Conservation (phyloP, 768 basidiomycete genomes). For the Suillus subluteus region DNA sequence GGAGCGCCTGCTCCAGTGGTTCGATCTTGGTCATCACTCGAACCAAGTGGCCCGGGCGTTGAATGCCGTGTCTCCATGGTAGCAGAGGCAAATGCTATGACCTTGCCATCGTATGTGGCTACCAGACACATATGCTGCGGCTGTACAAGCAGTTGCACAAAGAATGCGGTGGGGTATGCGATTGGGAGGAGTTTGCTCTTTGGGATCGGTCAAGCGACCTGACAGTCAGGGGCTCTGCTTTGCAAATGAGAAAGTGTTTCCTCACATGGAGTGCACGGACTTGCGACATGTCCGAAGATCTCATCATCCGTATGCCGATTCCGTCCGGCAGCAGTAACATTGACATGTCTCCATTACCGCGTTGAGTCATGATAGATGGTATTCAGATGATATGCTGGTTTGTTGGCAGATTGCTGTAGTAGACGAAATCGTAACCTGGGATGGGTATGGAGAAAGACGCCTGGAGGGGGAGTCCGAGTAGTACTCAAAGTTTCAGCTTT, state of each 20-base stretch:
- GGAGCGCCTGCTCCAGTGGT: slow-evolving; percentile 17
- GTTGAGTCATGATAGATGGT: background rate
- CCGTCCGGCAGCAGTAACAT: slow-evolving; percentile 1
- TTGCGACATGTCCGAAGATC: slow-evolving; percentile 30
- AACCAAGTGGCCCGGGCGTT: slow-evolving; percentile 7
- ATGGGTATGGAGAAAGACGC: background rate
- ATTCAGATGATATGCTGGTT: background rate
- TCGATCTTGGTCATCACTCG: background rate
- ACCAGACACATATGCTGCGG: slow-evolving; percentile 33
- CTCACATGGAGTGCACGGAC: slow-evolving; percentile 33
- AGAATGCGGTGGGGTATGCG: slow-evolving; percentile 34
- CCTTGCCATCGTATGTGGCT: slow-evolving; percentile 22
- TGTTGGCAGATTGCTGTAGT: background rate
- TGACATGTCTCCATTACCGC: too few relatives aligned
- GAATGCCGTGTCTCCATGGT: slow-evolving; percentile 15
- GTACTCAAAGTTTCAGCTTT: background rate
- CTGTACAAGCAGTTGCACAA: slow-evolving; percentile 35
- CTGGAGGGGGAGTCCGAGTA: too few relatives aligned
- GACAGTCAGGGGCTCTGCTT: background rate
- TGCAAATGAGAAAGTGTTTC: background rate
- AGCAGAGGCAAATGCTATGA: slow-evolving; percentile 36
- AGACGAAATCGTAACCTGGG: background rate
- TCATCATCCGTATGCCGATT: slow-evolving; percentile 30
- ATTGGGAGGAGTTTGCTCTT: slow-evolving; percentile 31
- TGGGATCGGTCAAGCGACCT: background rate